Base-by-base conservation (phyloP, 2,329 filamentous ascomycete species). In the Knufia fluminis region DNA sequence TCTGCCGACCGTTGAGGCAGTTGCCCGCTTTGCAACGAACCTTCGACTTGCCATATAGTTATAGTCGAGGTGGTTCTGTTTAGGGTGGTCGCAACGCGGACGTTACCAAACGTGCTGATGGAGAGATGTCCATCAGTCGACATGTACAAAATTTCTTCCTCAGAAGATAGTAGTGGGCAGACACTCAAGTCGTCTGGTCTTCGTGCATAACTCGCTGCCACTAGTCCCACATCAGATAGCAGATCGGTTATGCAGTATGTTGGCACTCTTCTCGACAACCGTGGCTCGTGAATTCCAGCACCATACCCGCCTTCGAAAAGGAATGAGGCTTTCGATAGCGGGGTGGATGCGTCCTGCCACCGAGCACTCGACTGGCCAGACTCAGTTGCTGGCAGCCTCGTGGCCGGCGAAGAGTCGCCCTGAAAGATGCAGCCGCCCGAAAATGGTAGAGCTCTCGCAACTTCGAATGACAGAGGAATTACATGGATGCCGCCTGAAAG, bases 391-490 rank as follows among this genome's bases (percentile, higher is more conserved):
- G 12, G 32, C 16, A 23, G 12, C 12, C 6, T 24, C 23, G 14
- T 24, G 10, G 8, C 9, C 19, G 19, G 19, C 9, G 19, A 36
- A 23, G 43, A 23, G 19, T 85, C 94, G 53, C 90, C 78, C 66
- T 97, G 91, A 50, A 98, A 79, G 17, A 98, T 77, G 44, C 97
- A 76, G 22, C 92, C 92, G 26, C 80, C 75, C 4, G 89, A 85
- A 10, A 86, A 86, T 31, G 91, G 81, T 64, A 90, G 87, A 24
- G 86, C 89, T 47, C 80, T 80, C 62, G 95, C 88, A 36, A 96
- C 85, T 68, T 97, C 90, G 62, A 98, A 98, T 1, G 91, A 91
- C 62, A 98, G 80, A 64, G 95, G 88, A 42, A 97, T 77, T 51
- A 95, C 80, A 74, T 98, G 86, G 62, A 80, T 92, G 28, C 87